Conservation (phyloP, 306 rosid species). For the Glycine tomentella region DNA sequence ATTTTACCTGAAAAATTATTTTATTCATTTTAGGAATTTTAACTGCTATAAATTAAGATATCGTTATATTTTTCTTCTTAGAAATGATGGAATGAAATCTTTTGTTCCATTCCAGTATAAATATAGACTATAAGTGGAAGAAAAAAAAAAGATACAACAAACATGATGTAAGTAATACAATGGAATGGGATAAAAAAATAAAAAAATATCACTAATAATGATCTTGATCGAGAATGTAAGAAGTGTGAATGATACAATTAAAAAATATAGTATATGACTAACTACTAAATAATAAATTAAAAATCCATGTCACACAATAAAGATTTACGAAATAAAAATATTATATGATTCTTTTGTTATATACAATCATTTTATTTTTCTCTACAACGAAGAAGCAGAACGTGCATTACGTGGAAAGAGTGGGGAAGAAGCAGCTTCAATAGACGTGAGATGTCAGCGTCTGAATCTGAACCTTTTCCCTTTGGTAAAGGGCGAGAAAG, state of each 20-base stretch:
- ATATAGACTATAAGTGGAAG: too few relatives aligned
- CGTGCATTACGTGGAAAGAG: not conserved
- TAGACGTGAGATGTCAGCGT: slow-evolving; percentile 2
- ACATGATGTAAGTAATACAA: not conserved
- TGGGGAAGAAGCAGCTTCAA: not conserved
- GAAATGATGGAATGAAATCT: too few relatives aligned
- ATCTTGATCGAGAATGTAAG: not conserved
- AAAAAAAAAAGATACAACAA: too few relatives aligned
- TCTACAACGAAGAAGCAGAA: not conserved
- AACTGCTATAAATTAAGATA: too few relatives aligned
- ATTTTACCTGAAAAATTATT: too few relatives aligned
- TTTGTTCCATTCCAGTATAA: too few relatives aligned
- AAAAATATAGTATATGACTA: not conserved
- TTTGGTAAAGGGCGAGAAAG: not conserved
- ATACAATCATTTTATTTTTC: too few relatives aligned
- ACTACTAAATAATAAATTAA: not conserved
- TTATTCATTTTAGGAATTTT: too few relatives aligned
- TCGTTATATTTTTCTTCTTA: too few relatives aligned
- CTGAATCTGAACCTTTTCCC: not conserved
- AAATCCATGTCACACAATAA: not conserved
- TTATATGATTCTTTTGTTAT: not conserved
- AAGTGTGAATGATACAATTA: not conserved
- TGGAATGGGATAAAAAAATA: too few relatives aligned
- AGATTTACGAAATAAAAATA: not conserved
- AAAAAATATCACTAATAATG: too few relatives aligned